phyloP scores from a whole-genome alignment of 352 stramenopile species.

The Nothophytophthora sp. region DNA sequence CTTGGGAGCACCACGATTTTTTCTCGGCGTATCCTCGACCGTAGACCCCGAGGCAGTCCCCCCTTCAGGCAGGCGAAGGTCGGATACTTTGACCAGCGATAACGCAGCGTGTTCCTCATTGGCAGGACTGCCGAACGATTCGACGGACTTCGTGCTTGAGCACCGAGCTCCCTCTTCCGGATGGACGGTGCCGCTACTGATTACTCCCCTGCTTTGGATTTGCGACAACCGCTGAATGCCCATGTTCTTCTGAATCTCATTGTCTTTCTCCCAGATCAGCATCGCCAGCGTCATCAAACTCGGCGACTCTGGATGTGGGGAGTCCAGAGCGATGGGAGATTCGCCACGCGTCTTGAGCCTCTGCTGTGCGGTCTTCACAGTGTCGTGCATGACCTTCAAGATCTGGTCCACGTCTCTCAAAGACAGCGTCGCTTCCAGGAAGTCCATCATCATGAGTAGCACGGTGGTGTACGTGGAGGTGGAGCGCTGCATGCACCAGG shows the following conservation, averaged over 20 bases:
- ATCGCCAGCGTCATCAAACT: constrained; percentile 8
- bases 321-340: no score
- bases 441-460: constrained; percentile 21
- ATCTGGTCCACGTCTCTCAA: constrained; percentile 6
- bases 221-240: constrained; percentile 1
- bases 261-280: constrained; percentile 16
- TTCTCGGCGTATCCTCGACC: not conserved
- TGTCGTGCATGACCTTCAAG: not conserved
- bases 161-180: no score
- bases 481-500: constrained; percentile 25
- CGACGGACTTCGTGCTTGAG: not conserved
- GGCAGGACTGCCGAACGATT: not conserved
- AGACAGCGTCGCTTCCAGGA: constrained; percentile 9
- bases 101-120: not conserved
- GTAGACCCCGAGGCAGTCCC: not conserved
- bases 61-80: not conserved
- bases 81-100: not conserved
- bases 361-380: constrained; percentile 1
- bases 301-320: not conserved
- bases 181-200: not conserved
- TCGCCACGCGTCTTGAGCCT: no score
- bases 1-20: not conserved
- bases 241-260: not conserved
- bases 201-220: not conserved
- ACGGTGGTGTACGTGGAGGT: constrained; percentile 16